Conservation (phyloP, 345 rosid species). For the Arabis hirsuta region DNA sequence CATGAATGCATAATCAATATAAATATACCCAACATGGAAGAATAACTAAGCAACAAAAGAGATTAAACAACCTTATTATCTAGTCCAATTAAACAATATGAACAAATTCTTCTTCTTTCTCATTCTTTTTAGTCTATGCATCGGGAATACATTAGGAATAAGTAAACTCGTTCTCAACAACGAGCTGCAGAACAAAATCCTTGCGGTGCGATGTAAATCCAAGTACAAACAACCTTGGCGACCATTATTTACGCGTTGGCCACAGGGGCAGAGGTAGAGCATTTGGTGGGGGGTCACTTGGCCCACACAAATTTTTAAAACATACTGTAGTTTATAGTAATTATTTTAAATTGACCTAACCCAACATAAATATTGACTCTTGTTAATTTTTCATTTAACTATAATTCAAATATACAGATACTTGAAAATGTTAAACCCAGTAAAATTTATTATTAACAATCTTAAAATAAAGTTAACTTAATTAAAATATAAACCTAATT, state of each 20-base stretch:
- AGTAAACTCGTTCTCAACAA: conserved; percentile 10
- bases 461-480: no score
- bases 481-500: no score
- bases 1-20: no score
- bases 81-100: not conserved
- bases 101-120: not conserved
- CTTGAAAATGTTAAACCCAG: no score
- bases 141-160: not conserved
- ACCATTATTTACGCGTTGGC: not conserved
- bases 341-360: no score
- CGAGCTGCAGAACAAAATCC: conserved; percentile 1
- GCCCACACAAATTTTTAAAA: no score
- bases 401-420: no score
- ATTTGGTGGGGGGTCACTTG: no score
- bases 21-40: not conserved
- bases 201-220: conserved; percentile 29
- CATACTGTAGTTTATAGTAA: no score
- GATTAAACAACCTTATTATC: not conserved
- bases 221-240: conserved; percentile 25
- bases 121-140: conserved; percentile 18
- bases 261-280: not conserved
- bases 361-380: no score
- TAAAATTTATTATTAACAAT: no score
- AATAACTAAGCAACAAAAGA: not conserved
- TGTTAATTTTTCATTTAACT: no score